These are phyloP conservation scores for Phialophora tarda DNA, from an alignment of 2,329 filamentous ascomycete genomes.

Conservation along the genomic window DNA sequence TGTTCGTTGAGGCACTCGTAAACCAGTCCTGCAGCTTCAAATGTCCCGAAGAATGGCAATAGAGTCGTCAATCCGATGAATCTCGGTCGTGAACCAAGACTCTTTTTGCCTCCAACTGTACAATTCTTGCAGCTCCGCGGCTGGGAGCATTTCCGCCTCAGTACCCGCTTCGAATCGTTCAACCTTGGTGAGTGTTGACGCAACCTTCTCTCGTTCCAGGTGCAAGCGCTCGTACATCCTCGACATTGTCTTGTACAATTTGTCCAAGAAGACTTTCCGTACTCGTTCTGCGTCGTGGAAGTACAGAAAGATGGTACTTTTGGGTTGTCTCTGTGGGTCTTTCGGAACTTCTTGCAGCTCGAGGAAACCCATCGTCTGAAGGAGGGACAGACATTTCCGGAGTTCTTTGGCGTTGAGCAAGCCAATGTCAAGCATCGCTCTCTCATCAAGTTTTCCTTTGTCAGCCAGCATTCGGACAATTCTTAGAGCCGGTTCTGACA, in stretches of 20 bases:
- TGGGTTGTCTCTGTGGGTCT: constrained; percentile 79
- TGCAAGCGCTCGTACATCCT: constrained; percentile 80
- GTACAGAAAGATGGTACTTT: constrained; percentile 87
- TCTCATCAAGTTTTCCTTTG: constrained; percentile 94
- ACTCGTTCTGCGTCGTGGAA: constrained; percentile 82
- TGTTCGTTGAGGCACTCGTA: neutral
- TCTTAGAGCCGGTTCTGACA: constrained; percentile 58
- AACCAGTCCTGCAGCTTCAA: constrained; percentile 46
- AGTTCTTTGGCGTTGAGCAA: constrained; percentile 86
- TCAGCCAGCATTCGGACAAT: constrained; percentile 82
- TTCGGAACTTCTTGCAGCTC: constrained; percentile 94
- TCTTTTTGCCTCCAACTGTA: constrained; percentile 67
- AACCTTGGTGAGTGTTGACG: constrained; percentile 77
- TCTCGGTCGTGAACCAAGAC: constrained; percentile 76
- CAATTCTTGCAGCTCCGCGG: constrained; percentile 72
- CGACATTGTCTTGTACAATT: constrained; percentile 88
- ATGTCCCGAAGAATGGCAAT: constrained; percentile 83
- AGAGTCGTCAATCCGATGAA: constrained; percentile 81
- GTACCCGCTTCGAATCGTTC: constrained; percentile 83
- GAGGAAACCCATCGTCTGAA: constrained; percentile 84
- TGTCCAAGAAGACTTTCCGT: constrained; percentile 72
- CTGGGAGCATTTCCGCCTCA: constrained; percentile 78
- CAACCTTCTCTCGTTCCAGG: constrained; percentile 73
- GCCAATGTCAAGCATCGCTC: constrained; percentile 77
- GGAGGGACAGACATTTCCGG: constrained; percentile 79